Conservation (phyloP, 2,329 filamentous ascomycete species). For the Didymella arachidicola region DNA sequence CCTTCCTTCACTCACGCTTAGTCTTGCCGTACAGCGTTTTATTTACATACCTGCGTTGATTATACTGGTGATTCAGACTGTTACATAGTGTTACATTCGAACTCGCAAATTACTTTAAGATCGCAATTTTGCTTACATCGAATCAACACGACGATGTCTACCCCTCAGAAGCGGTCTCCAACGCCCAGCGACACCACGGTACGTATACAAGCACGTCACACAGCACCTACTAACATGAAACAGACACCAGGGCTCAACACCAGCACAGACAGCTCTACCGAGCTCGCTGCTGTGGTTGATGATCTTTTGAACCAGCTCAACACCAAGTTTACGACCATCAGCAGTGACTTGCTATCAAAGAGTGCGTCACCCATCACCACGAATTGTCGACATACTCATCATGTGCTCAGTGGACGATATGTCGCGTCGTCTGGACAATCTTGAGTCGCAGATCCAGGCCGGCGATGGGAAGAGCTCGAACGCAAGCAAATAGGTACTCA, state of each 20-base stretch:
- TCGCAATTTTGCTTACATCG: background rate
- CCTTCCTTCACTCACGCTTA: slow-evolving; percentile 4
- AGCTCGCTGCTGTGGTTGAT: slow-evolving; percentile 81
- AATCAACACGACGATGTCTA: slow-evolving; percentile 27
- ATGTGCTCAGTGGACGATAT: slow-evolving; percentile 83
- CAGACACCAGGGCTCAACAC: slow-evolving; percentile 29
- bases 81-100: background rate
- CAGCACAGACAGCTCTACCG: slow-evolving; percentile 54
- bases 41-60: background rate
- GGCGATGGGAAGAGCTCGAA: slow-evolving; percentile 53
- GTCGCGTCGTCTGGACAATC: slow-evolving; percentile 81
- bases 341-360: slow-evolving; percentile 86
- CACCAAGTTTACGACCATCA: slow-evolving; percentile 84
- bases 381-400: background rate
- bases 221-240: slow-evolving; percentile 1
- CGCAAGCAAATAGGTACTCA: slow-evolving; percentile 18
- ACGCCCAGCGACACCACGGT: slow-evolving; percentile 14
- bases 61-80: background rate
- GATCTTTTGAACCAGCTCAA: slow-evolving; percentile 85
- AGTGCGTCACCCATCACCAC: slow-evolving; percentile 63
- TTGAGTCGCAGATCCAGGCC: slow-evolving; percentile 75
- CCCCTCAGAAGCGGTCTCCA: slow-evolving; percentile 19
- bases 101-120: background rate
- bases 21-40: background rate
- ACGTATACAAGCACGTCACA: background rate